Evolutionary conservation across 2,329 filamentous ascomycete genomes (phyloP).

Genomic region (Fusarium buxicola): DNA sequence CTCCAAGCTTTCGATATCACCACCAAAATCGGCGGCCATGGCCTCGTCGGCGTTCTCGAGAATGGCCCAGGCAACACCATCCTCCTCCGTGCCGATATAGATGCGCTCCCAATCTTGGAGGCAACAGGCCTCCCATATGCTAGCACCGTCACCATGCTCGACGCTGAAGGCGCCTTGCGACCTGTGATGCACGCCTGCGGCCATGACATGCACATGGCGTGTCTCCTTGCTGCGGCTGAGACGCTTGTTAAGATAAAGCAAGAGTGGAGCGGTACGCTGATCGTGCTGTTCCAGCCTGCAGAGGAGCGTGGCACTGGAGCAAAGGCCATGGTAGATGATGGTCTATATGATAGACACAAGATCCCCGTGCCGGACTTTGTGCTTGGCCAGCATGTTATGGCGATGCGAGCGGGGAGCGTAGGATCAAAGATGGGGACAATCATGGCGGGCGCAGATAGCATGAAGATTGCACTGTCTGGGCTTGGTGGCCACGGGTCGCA

Average conservation of each 20-base stretch:
- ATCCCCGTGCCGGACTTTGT: slow-evolving; percentile 50
- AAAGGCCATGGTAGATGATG: slow-evolving; percentile 53
- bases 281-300: slow-evolving; percentile 74
- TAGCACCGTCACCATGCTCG: slow-evolving; percentile 47
- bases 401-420: slow-evolving; percentile 49
- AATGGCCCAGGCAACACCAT: slow-evolving; percentile 68
- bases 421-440: slow-evolving; percentile 43
- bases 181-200: slow-evolving; percentile 77
- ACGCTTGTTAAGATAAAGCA: slow-evolving; percentile 58
- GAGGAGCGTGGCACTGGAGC: slow-evolving; percentile 74
- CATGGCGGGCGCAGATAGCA: slow-evolving; percentile 42
- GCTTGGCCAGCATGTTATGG: slow-evolving; percentile 53
- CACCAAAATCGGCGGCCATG: slow-evolving; percentile 69
- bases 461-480: slow-evolving; percentile 50
- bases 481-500: too few relatives aligned
- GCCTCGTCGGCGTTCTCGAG: slow-evolving; percentile 65
- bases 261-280: slow-evolving; percentile 70
- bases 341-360: slow-evolving; percentile 44
- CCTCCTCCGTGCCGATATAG: slow-evolving; percentile 71
- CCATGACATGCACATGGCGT: slow-evolving; percentile 73
- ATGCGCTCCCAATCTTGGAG: slow-evolving; percentile 69
- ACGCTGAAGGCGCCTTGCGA: slow-evolving; percentile 43
- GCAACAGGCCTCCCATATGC: slow-evolving; percentile 66
- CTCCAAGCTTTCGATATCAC: background rate
- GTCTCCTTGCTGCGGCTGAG: slow-evolving; percentile 66